These are phyloP conservation scores for Nicotiana undulata DNA, from an alignment of 257 asterid genomes.

Conservation along the genomic window DNA sequence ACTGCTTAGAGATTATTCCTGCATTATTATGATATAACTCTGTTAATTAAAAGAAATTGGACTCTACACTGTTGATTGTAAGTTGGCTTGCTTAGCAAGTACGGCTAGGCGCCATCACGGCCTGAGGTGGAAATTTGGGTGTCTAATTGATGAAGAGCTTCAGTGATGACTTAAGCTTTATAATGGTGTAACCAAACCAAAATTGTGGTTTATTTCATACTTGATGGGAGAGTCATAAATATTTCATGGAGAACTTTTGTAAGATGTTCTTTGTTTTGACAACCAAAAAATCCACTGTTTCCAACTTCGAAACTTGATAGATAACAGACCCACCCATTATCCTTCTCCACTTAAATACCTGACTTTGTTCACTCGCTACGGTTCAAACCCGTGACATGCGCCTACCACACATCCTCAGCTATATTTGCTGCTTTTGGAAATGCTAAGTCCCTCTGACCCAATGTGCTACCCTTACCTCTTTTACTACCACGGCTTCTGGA, in stretches of 20 bases:
- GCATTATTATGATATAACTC: too few relatives aligned
- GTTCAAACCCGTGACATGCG: background rate
- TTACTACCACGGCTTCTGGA: background rate
- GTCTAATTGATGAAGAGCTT: too few relatives aligned
- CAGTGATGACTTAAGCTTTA: too few relatives aligned
- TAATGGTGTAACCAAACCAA: background rate
- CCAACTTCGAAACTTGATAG: background rate
- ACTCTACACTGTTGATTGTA: too few relatives aligned
- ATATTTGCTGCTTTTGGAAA: background rate
- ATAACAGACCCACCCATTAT: background rate
- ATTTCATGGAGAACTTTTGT: background rate
- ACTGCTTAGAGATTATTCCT: too few relatives aligned
- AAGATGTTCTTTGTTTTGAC: background rate
- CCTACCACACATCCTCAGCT: background rate
- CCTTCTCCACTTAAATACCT: background rate
- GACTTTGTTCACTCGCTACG: too few relatives aligned
- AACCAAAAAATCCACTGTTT: background rate
- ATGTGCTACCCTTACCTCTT: background rate
- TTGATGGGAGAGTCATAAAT: background rate
- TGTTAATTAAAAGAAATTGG: too few relatives aligned
- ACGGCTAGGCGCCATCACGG: too few relatives aligned
- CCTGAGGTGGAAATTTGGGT: too few relatives aligned
- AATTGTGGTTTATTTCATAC: background rate
- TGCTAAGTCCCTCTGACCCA: background rate
- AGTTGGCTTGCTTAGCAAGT: too few relatives aligned